Evolutionary conservation across 2,329 filamentous ascomycete genomes (phyloP).

Genomic region (Phyllosticta citriasiana): DNA sequence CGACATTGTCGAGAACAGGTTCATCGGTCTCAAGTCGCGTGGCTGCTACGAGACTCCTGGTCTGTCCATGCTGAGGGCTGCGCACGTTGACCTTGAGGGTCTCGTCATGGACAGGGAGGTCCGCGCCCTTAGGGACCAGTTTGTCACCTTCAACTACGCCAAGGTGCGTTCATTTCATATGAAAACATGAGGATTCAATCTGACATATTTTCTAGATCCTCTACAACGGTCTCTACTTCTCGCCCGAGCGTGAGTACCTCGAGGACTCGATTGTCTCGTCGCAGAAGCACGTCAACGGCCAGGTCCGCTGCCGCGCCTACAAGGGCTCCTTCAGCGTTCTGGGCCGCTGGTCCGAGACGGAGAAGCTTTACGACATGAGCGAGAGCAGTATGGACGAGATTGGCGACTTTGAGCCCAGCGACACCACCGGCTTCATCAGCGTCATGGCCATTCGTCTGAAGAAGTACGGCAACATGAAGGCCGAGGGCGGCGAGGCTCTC

Average conservation of each 20-base stretch:
- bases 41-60: slow-evolving; percentile 62
- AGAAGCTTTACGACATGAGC: slow-evolving; percentile 59
- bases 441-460: slow-evolving; percentile 51
- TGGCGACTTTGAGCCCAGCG: slow-evolving; percentile 55
- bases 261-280: slow-evolving; percentile 45
- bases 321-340: slow-evolving; percentile 56
- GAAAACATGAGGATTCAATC: not conserved
- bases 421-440: slow-evolving; percentile 59
- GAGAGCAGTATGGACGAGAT: slow-evolving; percentile 63
- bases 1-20: slow-evolving; percentile 75
- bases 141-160: slow-evolving; percentile 55
- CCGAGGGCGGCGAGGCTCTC: slow-evolving; percentile 10
- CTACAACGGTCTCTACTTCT: slow-evolving; percentile 60
- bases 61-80: slow-evolving; percentile 40
- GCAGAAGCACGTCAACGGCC: slow-evolving; percentile 31
- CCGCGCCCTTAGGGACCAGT: slow-evolving; percentile 59
- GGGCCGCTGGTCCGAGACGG: slow-evolving; percentile 50
- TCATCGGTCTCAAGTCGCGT: slow-evolving; percentile 69
- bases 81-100: slow-evolving; percentile 54
- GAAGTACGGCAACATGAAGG: slow-evolving; percentile 12
- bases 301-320: slow-evolving; percentile 54
- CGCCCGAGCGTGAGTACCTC: slow-evolving; percentile 60
- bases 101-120: slow-evolving; percentile 60
- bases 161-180: slow-evolving; percentile 24
- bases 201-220: slow-evolving; percentile 15